phyloP scores from a whole-genome alignment of 192 early-diverging fungal species.

The Backusella macrospora region DNA sequence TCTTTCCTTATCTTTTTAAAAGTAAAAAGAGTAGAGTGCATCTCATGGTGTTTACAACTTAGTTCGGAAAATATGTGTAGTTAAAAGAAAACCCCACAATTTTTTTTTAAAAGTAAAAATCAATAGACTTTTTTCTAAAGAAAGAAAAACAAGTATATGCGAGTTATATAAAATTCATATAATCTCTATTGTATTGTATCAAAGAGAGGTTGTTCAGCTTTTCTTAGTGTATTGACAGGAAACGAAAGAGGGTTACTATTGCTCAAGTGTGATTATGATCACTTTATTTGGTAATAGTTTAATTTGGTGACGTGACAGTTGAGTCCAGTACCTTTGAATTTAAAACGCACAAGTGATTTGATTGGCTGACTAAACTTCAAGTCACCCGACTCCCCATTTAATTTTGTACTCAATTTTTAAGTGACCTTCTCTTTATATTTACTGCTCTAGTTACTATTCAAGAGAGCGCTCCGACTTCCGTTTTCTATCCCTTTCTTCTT shows the following conservation, averaged over 20 bases:
- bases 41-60: no score
- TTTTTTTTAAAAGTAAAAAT: no score
- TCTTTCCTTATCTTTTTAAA: no score
- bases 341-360: background rate
- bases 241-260: background rate
- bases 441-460: background rate
- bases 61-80: no score
- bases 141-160: no score
- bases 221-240: no score
- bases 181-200: no score
- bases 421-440: background rate
- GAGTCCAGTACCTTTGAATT: background rate
- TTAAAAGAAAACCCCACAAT: no score
- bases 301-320: constrained; percentile 5
- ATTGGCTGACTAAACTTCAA: background rate
- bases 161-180: no score
- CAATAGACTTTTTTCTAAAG: no score
- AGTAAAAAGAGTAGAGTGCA: no score
- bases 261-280: background rate
- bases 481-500: background rate
- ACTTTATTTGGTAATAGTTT: background rate
- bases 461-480: background rate
- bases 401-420: constrained; percentile 2
- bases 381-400: constrained; percentile 8
- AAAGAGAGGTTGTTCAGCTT: no score